Conservation (phyloP, 805 yeast species). For the Candida maltosa region DNA sequence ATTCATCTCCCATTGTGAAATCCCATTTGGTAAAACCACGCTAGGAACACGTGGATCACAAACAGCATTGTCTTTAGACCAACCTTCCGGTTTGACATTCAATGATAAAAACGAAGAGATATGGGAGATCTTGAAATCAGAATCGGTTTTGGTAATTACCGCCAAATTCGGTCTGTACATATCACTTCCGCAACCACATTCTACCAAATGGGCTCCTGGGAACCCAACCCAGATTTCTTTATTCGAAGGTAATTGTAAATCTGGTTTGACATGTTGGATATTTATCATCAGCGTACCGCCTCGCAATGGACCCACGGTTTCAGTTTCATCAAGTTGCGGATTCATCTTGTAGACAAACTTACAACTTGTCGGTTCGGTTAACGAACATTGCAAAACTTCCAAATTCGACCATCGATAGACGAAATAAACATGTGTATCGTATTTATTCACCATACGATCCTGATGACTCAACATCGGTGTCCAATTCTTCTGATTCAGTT, state of each 20-base stretch:
- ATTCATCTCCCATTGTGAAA: conserved; percentile 21
- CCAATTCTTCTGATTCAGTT: conserved; percentile 34
- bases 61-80: conserved; percentile 21
- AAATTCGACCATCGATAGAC: conserved; percentile 31
- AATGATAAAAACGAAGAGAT: conserved; percentile 30
- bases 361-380: conserved; percentile 16
- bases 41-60: too few species aligned
- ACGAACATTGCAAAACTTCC: conserved; percentile 16
- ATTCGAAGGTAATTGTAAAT: conserved; percentile 17
- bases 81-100: conserved; percentile 28
- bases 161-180: conserved; percentile 45
- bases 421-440: conserved; percentile 27
- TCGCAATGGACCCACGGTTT: conserved; percentile 30
- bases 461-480: conserved; percentile 30
- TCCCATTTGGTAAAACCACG: conserved; percentile 32
- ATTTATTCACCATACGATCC: conserved; percentile 16
- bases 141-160: conserved; percentile 24
- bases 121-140: conserved; percentile 27
- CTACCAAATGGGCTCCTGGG: conserved; percentile 40
- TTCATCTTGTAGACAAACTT: conserved; percentile 13
- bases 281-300: conserved; percentile 36
- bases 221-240: conserved; percentile 47
- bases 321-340: conserved; percentile 10
- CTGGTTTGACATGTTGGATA: conserved; percentile 15
- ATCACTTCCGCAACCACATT: conserved; percentile 43